Conservation (phyloP, 164 flowering plant genomes). For the Magnolia changhungtana region DNA sequence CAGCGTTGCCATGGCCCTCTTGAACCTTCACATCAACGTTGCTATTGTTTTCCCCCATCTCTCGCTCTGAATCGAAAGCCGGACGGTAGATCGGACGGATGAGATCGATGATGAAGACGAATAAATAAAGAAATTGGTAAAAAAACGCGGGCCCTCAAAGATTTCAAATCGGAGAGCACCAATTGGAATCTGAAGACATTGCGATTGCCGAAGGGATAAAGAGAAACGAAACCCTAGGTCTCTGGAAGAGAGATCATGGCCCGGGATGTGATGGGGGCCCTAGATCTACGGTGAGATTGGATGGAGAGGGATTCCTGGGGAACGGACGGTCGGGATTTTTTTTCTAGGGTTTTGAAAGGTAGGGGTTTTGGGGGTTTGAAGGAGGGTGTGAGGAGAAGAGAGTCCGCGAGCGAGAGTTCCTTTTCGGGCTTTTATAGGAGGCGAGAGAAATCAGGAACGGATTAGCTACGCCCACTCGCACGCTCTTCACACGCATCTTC, state of each 20-base stretch:
- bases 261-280: slow-evolving; percentile 4
- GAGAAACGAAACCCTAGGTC: neutral
- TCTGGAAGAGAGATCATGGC: neutral
- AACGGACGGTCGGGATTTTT: slow-evolving; percentile 1
- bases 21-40: slow-evolving; percentile 15
- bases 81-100: neutral
- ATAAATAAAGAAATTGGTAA: neutral
- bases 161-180: neutral
- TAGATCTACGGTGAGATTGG: neutral
- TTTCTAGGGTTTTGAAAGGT: neutral
- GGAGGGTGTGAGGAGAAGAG: neutral
- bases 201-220: neutral
- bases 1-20: slow-evolving; percentile 6
- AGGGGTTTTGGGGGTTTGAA: neutral
- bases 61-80: neutral
- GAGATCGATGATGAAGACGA: neutral
- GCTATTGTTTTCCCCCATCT: slow-evolving; percentile 7
- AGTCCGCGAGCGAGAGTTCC: neutral
- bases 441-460: neutral
- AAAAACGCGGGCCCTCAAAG: neutral
- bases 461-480: no score
- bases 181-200: neutral
- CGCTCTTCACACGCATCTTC: no score
- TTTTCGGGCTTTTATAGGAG: neutral
- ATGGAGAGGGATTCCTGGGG: neutral